These are phyloP conservation scores for Xylariaceae sp. DNA, from an alignment of 2,329 filamentous ascomycete genomes.

Conservation along the genomic window DNA sequence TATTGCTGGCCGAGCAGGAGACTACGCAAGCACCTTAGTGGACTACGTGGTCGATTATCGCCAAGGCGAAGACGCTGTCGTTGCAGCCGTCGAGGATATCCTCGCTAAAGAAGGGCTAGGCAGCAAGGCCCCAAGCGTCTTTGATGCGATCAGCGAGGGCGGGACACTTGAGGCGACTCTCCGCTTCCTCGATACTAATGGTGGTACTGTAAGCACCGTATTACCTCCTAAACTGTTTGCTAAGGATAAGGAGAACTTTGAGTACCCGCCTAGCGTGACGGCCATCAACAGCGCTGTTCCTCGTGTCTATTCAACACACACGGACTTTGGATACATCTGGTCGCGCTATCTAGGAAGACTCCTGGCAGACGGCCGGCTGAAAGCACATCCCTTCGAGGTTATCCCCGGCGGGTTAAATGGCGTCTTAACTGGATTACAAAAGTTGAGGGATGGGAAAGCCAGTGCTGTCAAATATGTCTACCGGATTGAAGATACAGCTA, in stretches of 20 bases:
- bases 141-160: constrained; percentile 30
- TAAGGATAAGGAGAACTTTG: constrained; percentile 18
- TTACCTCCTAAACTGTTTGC: constrained; percentile 25
- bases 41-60: constrained; percentile 30
- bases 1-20: constrained; percentile 23
- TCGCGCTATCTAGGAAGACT: constrained; percentile 46
- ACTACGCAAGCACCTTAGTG: constrained; percentile 20
- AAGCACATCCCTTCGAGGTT: constrained; percentile 56
- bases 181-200: constrained; percentile 17
- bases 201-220: constrained; percentile 22
- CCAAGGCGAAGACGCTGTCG: constrained; percentile 23
- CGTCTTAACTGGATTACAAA: constrained; percentile 57
- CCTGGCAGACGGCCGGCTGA: constrained; percentile 56
- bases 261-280: constrained; percentile 23
- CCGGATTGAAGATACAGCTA: constrained; percentile 41
- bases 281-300: constrained; percentile 17
- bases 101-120: constrained; percentile 24
- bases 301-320: constrained; percentile 17
- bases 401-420: constrained; percentile 60
- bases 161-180: constrained; percentile 27
- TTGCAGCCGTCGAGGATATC: constrained; percentile 18
- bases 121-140: constrained; percentile 15
- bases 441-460: constrained; percentile 64
- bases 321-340: constrained; percentile 32
- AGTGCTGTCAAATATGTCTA: constrained; percentile 71